phyloP scores from a whole-genome alignment of 106 monocot genomes.

The Chionographis japonica region DNA sequence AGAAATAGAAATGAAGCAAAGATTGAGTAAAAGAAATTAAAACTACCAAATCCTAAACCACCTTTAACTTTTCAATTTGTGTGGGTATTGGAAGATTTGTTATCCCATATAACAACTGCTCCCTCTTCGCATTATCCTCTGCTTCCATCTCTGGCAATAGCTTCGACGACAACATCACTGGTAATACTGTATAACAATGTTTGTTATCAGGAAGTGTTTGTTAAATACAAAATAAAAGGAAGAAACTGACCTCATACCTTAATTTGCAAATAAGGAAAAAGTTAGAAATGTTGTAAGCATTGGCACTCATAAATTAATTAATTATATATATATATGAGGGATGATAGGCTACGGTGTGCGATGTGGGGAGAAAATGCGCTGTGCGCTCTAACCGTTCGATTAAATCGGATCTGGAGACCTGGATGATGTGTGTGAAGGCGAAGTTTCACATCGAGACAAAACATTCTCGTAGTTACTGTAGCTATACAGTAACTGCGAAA shows the following conservation, averaged over 20 bases:
- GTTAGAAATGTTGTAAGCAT: too few relatives aligned
- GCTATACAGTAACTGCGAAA: too few relatives aligned
- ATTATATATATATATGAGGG: too few relatives aligned
- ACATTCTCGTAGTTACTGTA: too few relatives aligned
- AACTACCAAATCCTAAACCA: conserved; percentile 6
- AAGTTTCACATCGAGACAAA: too few relatives aligned
- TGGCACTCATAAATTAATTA: too few relatives aligned
- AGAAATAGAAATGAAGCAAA: not conserved
- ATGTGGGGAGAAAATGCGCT: too few relatives aligned
- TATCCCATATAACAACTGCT: conserved; percentile 67
- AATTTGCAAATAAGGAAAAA: not conserved
- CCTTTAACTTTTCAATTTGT: conserved; percentile 97
- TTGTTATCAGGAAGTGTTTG: not conserved
- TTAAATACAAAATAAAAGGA: not conserved
- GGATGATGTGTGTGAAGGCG: too few relatives aligned
- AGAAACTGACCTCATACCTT: not conserved
- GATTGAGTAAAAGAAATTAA: not conserved
- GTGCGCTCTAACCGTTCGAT: too few relatives aligned
- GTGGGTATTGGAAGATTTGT: conserved; percentile 60
- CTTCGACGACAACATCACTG: conserved; percentile 97
- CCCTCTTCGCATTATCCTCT: conserved; percentile 82
- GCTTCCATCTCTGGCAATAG: conserved; percentile 94
- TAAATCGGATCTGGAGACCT: too few relatives aligned
- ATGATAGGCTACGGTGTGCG: too few relatives aligned
- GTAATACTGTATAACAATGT: conserved; percentile 58